Evolutionary conservation across 768 basidiomycete genomes (phyloP), one percentile per base, ranked within the genome.

Genomic region (Calocybe gangraenosa): DNA sequence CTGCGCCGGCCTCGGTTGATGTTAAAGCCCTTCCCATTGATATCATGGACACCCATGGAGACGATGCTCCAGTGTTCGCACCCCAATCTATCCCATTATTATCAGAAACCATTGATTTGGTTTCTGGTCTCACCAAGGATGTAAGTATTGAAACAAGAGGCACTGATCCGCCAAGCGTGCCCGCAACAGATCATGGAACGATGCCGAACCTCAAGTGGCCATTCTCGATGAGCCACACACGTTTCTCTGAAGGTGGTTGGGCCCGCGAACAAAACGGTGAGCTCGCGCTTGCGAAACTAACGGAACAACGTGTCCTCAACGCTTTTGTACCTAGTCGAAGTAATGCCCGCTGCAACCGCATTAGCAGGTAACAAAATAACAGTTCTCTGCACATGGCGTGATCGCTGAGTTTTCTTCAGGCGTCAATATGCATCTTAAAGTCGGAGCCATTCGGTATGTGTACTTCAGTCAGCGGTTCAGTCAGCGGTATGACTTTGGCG

Each of bases 141-240:
- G 5, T 11, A 6, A 28, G 11, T 28, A 28, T 28, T 6, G 25
- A 28, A 28, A 28, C 6, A 5, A 5, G 25, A 28, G 11, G 25
- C 25, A 28, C 25, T 6, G 11, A 28, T 28, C 25, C 25, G 5
- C 51, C 85, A 0, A 78, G 78, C 8, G 79, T 81, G 35, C 84
- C 84, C 3, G 73, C 70, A 5, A 84, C 85, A 0, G 84, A 87
- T 54, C 54, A 65, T 18, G 83, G 84, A 10, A 48, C 47, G 18
- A 64, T 86, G 71, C 67, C 46, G 39, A 82, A 82, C 51, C 69
- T 70, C 49, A 84, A 83, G 53, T 84, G 83, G 83, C 75, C 81
- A 0, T 79, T 82, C 55, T 66, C 74, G 38, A 58, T 81, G 17
- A 82, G 81, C 48, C 79, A 80, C 54, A 82, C 71, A 54, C 76